A percentile compares a stretch with the other conserved stretches of the same genome.
These are phyloP conservation scores for Barnettozyma vustinii DNA, from an alignment of 805 yeast species.

Conservation along the genomic window DNA sequence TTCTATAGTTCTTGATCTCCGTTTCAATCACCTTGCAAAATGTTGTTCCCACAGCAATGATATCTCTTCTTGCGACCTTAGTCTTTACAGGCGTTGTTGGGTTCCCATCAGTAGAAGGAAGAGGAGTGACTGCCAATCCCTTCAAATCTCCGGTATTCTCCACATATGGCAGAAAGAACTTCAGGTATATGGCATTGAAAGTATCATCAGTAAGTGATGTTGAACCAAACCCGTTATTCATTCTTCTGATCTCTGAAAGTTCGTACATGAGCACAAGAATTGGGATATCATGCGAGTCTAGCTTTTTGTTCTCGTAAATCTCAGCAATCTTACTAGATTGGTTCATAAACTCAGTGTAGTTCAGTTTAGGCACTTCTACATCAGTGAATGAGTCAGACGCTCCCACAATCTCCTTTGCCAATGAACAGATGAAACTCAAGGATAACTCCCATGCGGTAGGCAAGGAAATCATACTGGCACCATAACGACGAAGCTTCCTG, in stretches of 20 bases:
- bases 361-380: slow-evolving; percentile 38
- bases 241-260: slow-evolving; percentile 54
- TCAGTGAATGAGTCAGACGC: slow-evolving; percentile 49
- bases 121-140: background rate
- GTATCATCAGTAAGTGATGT: slow-evolving; percentile 73
- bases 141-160: slow-evolving; percentile 2
- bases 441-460: slow-evolving; percentile 62
- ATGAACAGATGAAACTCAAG: slow-evolving; percentile 45
- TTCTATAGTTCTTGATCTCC: slow-evolving; percentile 8
- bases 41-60: slow-evolving; percentile 30
- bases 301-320: slow-evolving; percentile 25
- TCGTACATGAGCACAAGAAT: slow-evolving; percentile 43
- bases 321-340: slow-evolving; percentile 31
- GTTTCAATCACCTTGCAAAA: slow-evolving; percentile 17
- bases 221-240: slow-evolving; percentile 79
- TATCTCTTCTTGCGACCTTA: slow-evolving; percentile 45
- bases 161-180: slow-evolving; percentile 30
- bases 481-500: slow-evolving; percentile 71
- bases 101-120: background rate
- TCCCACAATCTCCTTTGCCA: slow-evolving; percentile 40
- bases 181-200: slow-evolving; percentile 53
- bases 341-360: slow-evolving; percentile 38
- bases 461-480: slow-evolving; percentile 68
- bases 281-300: slow-evolving; percentile 34
- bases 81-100: slow-evolving; percentile 27